phyloP scores from a whole-genome alignment of 2,329 filamentous ascomycete genomes.

The Phyllosticta citribraziliensis region DNA sequence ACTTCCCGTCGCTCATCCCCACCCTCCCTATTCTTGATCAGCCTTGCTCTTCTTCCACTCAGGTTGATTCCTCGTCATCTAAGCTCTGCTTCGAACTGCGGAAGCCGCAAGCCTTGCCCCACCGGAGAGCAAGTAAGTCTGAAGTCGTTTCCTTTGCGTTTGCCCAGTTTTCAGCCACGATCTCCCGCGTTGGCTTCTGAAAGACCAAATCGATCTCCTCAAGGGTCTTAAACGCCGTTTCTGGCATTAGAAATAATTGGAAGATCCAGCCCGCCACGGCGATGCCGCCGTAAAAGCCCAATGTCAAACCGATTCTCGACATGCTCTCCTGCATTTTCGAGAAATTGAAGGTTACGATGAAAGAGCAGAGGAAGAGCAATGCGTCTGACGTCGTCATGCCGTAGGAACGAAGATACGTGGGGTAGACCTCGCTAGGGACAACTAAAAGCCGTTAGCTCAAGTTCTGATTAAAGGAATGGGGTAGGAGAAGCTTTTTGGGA shows the following conservation, averaged over 20 bases:
- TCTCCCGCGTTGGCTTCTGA: conserved; percentile 50
- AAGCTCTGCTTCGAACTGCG: conserved; percentile 4
- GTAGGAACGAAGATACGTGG: conserved; percentile 61
- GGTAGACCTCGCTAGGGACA: conserved; percentile 57
- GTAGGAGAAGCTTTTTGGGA: not conserved
- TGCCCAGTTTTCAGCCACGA: conserved; percentile 51
- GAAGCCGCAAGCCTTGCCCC: conserved; percentile 37
- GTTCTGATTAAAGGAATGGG: not conserved
- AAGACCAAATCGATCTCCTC: conserved; percentile 65
- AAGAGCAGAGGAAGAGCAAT: conserved; percentile 60
- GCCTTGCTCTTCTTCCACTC: no score
- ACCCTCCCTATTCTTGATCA: no score
- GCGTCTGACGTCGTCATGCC: conserved; percentile 64
- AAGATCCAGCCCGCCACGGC: conserved; percentile 62
- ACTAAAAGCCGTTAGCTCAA: conserved; percentile 9
- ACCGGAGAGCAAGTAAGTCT: conserved; percentile 35
- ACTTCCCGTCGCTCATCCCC: no score
- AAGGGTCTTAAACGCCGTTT: conserved; percentile 59
- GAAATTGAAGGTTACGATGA: conserved; percentile 70
- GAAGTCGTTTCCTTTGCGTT: conserved; percentile 35
- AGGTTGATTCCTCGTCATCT: not conserved
- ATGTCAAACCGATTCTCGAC: conserved; percentile 50
- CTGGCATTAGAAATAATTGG: conserved; percentile 66
- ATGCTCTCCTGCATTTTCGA: conserved; percentile 57
- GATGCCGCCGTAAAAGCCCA: conserved; percentile 68